phyloP scores from a whole-genome alignment of 352 stramenopile species.

The Peronosclerospora sorghi region DNA sequence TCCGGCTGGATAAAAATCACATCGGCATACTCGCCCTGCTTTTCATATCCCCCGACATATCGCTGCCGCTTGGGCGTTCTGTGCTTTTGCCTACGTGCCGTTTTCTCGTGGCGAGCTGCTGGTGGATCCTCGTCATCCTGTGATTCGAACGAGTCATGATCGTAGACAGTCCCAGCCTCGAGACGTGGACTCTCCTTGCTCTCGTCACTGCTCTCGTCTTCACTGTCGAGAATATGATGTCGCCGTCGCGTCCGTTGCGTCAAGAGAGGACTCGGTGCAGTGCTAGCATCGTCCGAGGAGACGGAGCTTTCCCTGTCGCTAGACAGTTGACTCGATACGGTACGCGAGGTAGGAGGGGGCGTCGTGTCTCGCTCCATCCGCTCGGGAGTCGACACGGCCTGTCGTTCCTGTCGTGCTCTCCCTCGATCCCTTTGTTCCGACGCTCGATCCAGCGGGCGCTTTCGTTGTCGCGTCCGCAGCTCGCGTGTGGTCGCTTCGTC shows the following conservation, averaged over 20 bases:
- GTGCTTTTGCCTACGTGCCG: conserved; percentile 2
- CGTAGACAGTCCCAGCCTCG: neutral
- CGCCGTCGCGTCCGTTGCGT: conserved; percentile 13
- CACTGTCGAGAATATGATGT: conserved; percentile 28
- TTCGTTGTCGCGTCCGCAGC: conserved; percentile 5
- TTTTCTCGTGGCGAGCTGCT: neutral
- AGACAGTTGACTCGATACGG: conserved; percentile 4
- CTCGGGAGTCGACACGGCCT: conserved; percentile 5
- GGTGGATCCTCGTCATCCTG: neutral
- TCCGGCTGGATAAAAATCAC: conserved; percentile 77
- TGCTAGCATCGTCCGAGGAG: neutral
- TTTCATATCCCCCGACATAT: conserved; percentile 68
- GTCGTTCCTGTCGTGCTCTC: neutral
- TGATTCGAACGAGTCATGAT: neutral
- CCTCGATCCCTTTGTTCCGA: neutral
- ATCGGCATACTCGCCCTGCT: conserved; percentile 42
- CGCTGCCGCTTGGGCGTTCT: conserved; percentile 20
- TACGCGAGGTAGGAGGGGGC: no score
- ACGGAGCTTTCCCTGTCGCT: neutral
- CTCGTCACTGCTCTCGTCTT: conserved; percentile 21
- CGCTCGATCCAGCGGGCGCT: conserved; percentile 1
- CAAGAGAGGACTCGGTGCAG: neutral
- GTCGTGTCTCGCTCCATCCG: no score
- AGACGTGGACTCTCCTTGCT: neutral
- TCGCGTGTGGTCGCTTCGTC: neutral